Percentiles rank a stretch among this genome's conserved stretches.
phyloP scores from a whole-genome alignment of 169 alveolate genomes.

The Eimeria maxima region DNA sequence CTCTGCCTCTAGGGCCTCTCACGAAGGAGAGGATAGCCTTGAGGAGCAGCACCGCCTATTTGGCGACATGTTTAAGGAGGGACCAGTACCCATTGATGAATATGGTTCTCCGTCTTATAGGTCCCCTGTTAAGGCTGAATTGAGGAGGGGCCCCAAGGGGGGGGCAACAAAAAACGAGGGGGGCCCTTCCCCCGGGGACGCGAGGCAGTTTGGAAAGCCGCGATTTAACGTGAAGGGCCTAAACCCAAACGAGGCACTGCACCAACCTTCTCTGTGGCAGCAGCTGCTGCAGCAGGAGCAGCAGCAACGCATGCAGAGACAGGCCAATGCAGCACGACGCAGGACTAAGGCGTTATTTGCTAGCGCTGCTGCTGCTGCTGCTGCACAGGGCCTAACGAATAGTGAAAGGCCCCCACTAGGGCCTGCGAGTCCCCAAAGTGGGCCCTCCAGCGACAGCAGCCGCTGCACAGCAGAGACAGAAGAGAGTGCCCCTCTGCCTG shows the following conservation, averaged over 20 bases:
- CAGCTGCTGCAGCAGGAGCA: slow-evolving; percentile 77
- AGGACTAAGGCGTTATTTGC: not conserved
- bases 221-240: slow-evolving; percentile 65
- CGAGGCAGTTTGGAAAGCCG: not conserved
- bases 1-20: not conserved
- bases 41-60: slow-evolving; percentile 52
- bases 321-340: slow-evolving; percentile 10
- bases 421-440: not conserved
- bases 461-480: not conserved
- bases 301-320: slow-evolving; percentile 19
- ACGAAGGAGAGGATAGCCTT: not conserved
- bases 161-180: not conserved
- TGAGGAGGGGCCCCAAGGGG: not conserved
- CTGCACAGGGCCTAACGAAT: too few species aligned
- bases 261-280: slow-evolving; percentile 80
- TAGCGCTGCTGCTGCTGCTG: not conserved
- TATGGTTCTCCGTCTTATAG: slow-evolving; percentile 44
- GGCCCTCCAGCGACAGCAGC: not conserved
- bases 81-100: slow-evolving; percentile 16
- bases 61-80: slow-evolving; percentile 42
- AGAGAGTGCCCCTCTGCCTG: not conserved
- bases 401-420: not conserved
- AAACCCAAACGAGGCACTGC: slow-evolving; percentile 17
- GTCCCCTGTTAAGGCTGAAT: not conserved
- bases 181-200: not conserved